Conservation (phyloP, 768 basidiomycete species). For the Wakefieldia striispora region DNA sequence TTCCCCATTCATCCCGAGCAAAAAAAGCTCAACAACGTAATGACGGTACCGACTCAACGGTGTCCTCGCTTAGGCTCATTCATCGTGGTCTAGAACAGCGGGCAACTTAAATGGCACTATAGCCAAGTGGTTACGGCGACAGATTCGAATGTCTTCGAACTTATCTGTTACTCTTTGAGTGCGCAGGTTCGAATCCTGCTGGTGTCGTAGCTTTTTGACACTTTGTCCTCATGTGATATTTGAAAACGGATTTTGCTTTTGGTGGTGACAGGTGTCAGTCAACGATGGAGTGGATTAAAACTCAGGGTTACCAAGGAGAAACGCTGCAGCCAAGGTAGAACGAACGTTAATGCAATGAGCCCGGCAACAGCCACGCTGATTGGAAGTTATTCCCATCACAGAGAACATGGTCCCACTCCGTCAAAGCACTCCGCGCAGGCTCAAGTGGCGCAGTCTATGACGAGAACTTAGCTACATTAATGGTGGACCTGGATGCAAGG, state of each 20-base stretch:
- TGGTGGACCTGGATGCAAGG: no score
- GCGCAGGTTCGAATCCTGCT: conserved; percentile 71
- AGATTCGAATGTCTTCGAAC: conserved; percentile 52
- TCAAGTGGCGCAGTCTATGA: no score
- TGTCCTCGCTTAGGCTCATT: background rate
- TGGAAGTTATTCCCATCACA: background rate
- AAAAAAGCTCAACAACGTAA: no score
- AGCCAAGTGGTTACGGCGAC: conserved; percentile 80
- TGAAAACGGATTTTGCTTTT: background rate
- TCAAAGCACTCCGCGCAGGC: no score
- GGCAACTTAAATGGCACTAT: conserved; percentile 40
- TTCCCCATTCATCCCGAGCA: no score
- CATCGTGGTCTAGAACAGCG: background rate
- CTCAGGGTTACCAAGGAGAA: background rate
- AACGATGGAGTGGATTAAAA: background rate
- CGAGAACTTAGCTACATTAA: no score
- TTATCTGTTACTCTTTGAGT: conserved; percentile 64
- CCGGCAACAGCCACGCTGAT: no score
- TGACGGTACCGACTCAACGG: no score
- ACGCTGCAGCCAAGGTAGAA: no score
- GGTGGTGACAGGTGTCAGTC: conserved; percentile 1
- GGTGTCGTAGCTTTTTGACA: conserved; percentile 42
- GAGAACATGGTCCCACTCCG: background rate
- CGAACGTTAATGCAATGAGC: background rate
- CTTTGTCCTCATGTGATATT: background rate